phyloP scores from a whole-genome alignment of 2,329 filamentous ascomycete genomes.

The Cordyceps tenuipes region DNA sequence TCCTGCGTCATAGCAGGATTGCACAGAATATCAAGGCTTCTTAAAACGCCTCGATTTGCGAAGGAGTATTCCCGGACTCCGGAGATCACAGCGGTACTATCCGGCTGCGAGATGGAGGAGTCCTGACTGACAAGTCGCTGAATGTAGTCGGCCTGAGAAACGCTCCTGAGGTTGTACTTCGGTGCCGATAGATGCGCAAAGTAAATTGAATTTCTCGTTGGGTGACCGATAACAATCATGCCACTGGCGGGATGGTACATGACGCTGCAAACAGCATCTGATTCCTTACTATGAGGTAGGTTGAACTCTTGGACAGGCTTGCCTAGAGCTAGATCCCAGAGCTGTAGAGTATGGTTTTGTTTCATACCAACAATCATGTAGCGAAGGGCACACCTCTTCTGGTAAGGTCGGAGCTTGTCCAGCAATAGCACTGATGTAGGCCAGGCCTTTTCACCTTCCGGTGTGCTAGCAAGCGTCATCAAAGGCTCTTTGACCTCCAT shows the following conservation, averaged over 20 bases:
- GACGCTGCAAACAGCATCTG: conserved; percentile 95
- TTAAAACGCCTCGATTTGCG: conserved; percentile 72
- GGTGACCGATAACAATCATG: conserved; percentile 91
- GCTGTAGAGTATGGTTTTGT: conserved; percentile 95
- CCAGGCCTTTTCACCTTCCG: conserved; percentile 87
- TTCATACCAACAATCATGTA: conserved; percentile 98
- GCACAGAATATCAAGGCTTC: conserved; percentile 82
- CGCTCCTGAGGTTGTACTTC: conserved; percentile 73
- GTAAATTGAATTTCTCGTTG: conserved; percentile 94
- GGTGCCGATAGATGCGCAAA: conserved; percentile 93
- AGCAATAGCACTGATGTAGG: conserved; percentile 93
- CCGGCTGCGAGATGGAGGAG: conserved; percentile 67
- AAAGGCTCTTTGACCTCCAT: conserved; percentile 80
- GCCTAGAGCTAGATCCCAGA: conserved; percentile 92
- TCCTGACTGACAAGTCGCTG: conserved; percentile 68
- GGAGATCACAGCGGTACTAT: conserved; percentile 95
- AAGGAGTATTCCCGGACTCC: conserved; percentile 94
- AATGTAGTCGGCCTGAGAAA: conserved; percentile 85
- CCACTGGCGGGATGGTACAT: conserved; percentile 87
- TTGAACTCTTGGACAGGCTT: conserved; percentile 97
- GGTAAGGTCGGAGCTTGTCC: conserved; percentile 90
- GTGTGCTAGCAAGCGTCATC: conserved; percentile 77
- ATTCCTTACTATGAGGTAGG: conserved; percentile 90
- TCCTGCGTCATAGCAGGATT: conserved; percentile 56
- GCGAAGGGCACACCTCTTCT: conserved; percentile 78